Evolutionary conservation across 495 filamentous ascomycete species (phyloP).

Genomic region (Penicillium simplicissimum): DNA sequence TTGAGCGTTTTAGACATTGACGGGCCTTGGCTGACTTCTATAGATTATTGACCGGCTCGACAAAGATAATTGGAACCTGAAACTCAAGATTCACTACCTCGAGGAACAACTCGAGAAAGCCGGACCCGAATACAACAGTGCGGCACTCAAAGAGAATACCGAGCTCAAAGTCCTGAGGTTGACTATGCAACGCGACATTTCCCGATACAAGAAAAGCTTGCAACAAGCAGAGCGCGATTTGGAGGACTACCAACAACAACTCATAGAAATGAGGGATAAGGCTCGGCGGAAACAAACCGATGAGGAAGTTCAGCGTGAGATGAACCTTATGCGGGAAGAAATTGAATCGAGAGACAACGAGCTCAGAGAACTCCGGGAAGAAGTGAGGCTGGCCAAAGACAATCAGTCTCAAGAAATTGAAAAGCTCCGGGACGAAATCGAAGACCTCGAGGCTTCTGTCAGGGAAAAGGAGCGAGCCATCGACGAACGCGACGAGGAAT

Average conservation of each 20-base stretch:
- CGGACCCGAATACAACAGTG: slow-evolving; percentile 83
- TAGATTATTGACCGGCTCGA: slow-evolving; percentile 89
- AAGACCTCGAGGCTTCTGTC: slow-evolving; percentile 65
- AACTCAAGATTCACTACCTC: slow-evolving; percentile 94
- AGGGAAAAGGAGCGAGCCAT: slow-evolving; percentile 65
- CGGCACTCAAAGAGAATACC: slow-evolving; percentile 88
- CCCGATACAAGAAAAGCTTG: slow-evolving; percentile 78
- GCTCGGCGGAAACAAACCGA: slow-evolving; percentile 72
- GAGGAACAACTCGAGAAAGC: slow-evolving; percentile 82
- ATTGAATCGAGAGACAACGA: slow-evolving; percentile 57
- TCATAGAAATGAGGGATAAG: slow-evolving; percentile 76
- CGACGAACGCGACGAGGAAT: slow-evolving; percentile 65
- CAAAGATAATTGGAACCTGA: slow-evolving; percentile 93
- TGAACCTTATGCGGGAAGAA: slow-evolving; percentile 60
- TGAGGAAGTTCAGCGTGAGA: slow-evolving; percentile 60
- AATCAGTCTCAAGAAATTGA: slow-evolving; percentile 56
- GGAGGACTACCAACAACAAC: slow-evolving; percentile 73
- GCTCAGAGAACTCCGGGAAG: slow-evolving; percentile 47
- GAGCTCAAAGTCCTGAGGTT: slow-evolving; percentile 89
- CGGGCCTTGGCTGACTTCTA: slow-evolving; percentile 19
- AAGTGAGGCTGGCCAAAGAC: slow-evolving; percentile 46
- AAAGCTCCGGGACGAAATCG: slow-evolving; percentile 65
- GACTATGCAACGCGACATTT: slow-evolving; percentile 82
- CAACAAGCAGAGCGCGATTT: slow-evolving; percentile 76
- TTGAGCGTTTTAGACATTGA: background rate